Conservation (phyloP, 257 asterid genomes). For the Hygrophila difformis region DNA sequence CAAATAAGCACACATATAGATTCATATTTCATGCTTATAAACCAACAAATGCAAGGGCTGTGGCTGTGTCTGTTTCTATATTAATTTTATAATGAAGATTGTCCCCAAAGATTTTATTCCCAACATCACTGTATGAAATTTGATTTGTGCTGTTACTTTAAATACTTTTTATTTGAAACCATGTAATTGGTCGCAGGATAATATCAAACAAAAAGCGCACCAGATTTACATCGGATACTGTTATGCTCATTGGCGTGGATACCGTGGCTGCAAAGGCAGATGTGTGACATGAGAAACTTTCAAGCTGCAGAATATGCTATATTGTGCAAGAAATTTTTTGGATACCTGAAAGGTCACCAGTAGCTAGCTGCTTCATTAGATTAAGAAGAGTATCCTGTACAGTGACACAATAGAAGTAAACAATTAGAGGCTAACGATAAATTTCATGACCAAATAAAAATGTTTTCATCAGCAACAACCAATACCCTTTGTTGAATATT, state of each 20-base stretch:
- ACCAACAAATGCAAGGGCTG: too few species aligned
- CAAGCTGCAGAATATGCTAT: too few species aligned
- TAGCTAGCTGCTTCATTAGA: slow-evolving; percentile 63
- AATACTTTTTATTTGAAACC: too few species aligned
- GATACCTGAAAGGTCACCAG: slow-evolving; percentile 53
- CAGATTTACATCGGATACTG: not conserved
- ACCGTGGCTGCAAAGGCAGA: not conserved
- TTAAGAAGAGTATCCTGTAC: slow-evolving; percentile 59
- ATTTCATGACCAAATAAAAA: not conserved
- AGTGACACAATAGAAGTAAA: not conserved
- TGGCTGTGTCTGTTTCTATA: too few species aligned
- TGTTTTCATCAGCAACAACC: not conserved
- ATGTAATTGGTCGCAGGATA: too few species aligned
- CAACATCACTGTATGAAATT: too few species aligned
- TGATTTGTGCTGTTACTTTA: too few species aligned
- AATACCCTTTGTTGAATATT: slow-evolving; percentile 79
- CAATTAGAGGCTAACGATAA: not conserved
- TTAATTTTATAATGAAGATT: too few species aligned
- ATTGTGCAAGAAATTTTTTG: slow-evolving; percentile 10
- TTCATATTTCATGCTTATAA: too few species aligned
- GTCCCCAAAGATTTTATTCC: too few species aligned
- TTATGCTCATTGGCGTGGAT: not conserved
- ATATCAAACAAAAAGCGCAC: not conserved
- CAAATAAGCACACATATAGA: too few species aligned
- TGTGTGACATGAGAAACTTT: too few species aligned